phyloP scores from a whole-genome alignment of 2,329 filamentous ascomycete species.

The Clonostachys rhizophaga region DNA sequence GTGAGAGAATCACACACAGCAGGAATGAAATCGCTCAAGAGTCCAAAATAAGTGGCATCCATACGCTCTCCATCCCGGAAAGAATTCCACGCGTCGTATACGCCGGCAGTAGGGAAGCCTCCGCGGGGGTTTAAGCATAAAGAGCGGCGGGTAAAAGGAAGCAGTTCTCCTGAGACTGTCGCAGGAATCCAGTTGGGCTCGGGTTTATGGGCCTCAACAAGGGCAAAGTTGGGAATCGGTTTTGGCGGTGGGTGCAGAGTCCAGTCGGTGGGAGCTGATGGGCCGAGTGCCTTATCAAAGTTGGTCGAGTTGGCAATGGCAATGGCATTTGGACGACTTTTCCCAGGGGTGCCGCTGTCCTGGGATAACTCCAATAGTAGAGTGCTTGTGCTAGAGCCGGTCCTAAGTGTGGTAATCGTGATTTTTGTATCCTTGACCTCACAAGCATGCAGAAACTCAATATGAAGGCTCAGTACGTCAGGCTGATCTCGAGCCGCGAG shows the following conservation, averaged over 20 bases:
- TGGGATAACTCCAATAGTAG: conserved; percentile 15
- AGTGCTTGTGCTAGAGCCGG: conserved; percentile 9
- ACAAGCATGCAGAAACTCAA: conserved; percentile 16
- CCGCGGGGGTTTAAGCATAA: conserved; percentile 11
- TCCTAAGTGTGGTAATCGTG: conserved; percentile 8
- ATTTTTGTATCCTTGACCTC: conserved; percentile 10
- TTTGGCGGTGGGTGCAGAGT: conserved; percentile 7
- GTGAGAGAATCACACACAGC: conserved; percentile 19
- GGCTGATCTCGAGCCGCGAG: conserved; percentile 11
- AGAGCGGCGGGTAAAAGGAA: conserved; percentile 8
- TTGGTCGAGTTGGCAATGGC: conserved; percentile 14
- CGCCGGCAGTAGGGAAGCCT: conserved; percentile 8
- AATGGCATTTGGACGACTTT: conserved; percentile 7
- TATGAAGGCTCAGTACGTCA: conserved; percentile 14
- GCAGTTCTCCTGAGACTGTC: conserved; percentile 10
- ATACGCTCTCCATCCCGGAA: conserved; percentile 10
- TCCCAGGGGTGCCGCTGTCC: background rate
- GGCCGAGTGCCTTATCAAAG: conserved; percentile 12
- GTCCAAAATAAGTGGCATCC: conserved; percentile 12
- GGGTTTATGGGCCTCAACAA: conserved; percentile 5
- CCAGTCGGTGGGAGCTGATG: conserved; percentile 8
- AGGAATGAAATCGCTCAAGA: conserved; percentile 16
- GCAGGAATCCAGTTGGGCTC: conserved; percentile 15
- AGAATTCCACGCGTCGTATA: conserved; percentile 15
- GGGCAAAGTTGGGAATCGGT: conserved; percentile 13